These are phyloP conservation scores for Ziziphus jujuba DNA, from an alignment of 306 rosid genomes.

Conservation along the genomic window DNA sequence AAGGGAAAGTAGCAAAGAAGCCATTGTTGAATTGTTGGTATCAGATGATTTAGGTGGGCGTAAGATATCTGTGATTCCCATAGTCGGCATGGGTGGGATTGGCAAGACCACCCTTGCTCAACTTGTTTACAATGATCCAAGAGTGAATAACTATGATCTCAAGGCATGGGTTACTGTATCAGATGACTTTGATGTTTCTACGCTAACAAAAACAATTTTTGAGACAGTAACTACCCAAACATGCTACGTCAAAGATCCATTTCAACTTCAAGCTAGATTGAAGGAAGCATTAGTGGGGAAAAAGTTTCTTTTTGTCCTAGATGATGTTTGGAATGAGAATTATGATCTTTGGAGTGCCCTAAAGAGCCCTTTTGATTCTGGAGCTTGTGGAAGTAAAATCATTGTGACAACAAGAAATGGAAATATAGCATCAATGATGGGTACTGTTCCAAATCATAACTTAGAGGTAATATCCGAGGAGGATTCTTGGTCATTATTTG, in stretches of 20 bases:
- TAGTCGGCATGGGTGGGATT: slow-evolving; percentile 27
- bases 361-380: not conserved
- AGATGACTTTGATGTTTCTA: slow-evolving; percentile 5
- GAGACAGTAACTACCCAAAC: not conserved
- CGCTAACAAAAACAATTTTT: not conserved
- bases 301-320: not conserved
- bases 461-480: slow-evolving; percentile 1
- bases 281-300: not conserved
- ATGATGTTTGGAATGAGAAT: not conserved
- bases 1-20: slow-evolving; percentile 11
- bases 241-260: not conserved
- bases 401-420: slow-evolving; percentile 16
- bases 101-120: slow-evolving; percentile 25
- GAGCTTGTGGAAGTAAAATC: slow-evolving; percentile 13
- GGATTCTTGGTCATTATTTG: slow-evolving; percentile 16
- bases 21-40: slow-evolving; percentile 3
- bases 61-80: slow-evolving; percentile 13
- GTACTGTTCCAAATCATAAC: not conserved
- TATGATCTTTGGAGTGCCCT: not conserved
- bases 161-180: slow-evolving; percentile 21
- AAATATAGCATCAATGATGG: not conserved
- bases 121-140: slow-evolving; percentile 3
- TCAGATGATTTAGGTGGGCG: not conserved
- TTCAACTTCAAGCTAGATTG: not conserved
- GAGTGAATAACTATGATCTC: slow-evolving; percentile 8